Conservation (phyloP, 768 basidiomycete genomes). For the Lentinula sp. region DNA sequence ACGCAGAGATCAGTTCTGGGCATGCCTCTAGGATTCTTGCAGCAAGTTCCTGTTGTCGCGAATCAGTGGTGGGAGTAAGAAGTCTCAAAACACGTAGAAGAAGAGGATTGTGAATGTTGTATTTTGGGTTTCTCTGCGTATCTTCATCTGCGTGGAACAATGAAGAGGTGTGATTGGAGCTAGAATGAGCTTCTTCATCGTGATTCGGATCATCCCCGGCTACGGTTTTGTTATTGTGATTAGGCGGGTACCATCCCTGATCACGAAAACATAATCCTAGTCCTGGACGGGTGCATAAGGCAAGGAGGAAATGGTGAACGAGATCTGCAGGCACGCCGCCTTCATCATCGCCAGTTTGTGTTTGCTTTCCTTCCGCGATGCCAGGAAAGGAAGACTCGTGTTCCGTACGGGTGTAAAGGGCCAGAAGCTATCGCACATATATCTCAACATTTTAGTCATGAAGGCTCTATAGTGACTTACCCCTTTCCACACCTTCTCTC, state of each 20-base stretch:
- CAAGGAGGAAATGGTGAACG: slow-evolving; percentile 82
- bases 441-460: background rate
- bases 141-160: slow-evolving; percentile 20
- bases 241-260: slow-evolving; percentile 86
- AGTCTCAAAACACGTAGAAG: slow-evolving; percentile 66
- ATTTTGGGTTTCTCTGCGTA: slow-evolving; percentile 12
- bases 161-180: background rate
- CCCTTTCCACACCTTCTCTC: slow-evolving; percentile 2
- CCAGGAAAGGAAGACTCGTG: background rate
- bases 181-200: slow-evolving; percentile 14
- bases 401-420: background rate
- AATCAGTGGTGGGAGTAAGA: slow-evolving; percentile 86
- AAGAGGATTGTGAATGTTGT: slow-evolving; percentile 56
- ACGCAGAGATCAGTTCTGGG: slow-evolving; percentile 84
- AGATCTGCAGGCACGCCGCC: slow-evolving; percentile 63
- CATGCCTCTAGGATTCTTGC: slow-evolving; percentile 75
- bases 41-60: slow-evolving; percentile 78
- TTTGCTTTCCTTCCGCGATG: background rate
- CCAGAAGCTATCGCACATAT: background rate
- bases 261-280: slow-evolving; percentile 84
- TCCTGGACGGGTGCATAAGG: slow-evolving; percentile 77
- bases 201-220: slow-evolving; percentile 51
- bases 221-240: slow-evolving; percentile 34
- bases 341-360: background rate
- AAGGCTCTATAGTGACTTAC: background rate